A percentile compares a stretch with the other conserved stretches of the same genome.
These are phyloP conservation scores for Scedosporium apiospermum DNA, from an alignment of 2,329 filamentous ascomycete species.

Conservation along the genomic window DNA sequence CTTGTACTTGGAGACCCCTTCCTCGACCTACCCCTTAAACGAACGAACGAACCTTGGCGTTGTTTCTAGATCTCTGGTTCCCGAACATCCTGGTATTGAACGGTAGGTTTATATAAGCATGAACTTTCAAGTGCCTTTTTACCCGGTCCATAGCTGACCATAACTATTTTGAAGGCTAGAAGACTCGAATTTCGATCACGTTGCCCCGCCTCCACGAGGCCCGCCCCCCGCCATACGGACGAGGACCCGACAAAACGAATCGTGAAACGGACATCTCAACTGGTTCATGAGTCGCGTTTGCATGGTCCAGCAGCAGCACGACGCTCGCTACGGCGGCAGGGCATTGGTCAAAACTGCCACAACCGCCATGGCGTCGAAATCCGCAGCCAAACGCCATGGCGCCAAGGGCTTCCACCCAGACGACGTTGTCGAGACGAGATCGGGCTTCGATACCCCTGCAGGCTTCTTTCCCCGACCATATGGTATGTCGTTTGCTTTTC, in stretches of 20 bases:
- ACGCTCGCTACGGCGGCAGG: constrained; percentile 4
- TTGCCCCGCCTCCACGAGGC: not conserved
- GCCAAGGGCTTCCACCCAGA: constrained; percentile 2
- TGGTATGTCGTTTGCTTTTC: constrained; percentile 4
- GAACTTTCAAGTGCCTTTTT: not conserved
- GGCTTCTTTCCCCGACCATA: constrained; percentile 10
- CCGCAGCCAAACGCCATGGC: not conserved
- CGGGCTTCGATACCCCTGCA: constrained; percentile 4
- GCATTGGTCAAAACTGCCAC: not conserved
- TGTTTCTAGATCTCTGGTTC: not conserved
- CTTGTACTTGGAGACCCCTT: not conserved
- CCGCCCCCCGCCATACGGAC: not conserved
- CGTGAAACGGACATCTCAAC: not conserved
- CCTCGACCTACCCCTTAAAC: not conserved
- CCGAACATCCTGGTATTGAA: not conserved
- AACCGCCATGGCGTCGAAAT: constrained; percentile 2
- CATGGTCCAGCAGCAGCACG: not conserved
- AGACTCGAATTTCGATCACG: not conserved
- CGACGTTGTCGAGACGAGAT: constrained; percentile 2
- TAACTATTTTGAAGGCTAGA: no score
- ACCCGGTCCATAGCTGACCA: not conserved
- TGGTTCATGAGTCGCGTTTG: not conserved
- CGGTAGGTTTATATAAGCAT: not conserved
- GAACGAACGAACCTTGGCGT: not conserved
- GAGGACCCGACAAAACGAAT: no score